phyloP scores from a whole-genome alignment of 73 alveolate genomes.

The Paramecium sexaurelia region DNA sequence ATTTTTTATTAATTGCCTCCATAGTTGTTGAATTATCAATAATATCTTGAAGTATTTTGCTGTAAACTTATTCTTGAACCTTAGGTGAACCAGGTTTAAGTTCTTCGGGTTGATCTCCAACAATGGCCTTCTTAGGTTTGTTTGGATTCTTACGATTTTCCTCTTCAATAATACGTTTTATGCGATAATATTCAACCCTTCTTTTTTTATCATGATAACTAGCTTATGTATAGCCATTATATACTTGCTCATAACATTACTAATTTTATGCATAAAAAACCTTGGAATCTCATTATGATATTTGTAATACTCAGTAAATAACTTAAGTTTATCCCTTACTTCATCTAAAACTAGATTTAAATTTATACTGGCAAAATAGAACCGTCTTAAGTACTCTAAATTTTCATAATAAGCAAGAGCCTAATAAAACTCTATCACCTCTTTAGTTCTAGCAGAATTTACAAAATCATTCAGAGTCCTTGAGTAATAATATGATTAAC shows the following conservation, averaged over 20 bases:
- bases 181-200: constrained; percentile 60
- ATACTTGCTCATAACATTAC: constrained; percentile 57
- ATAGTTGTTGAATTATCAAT: constrained; percentile 29
- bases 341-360: not conserved
- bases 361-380: not conserved
- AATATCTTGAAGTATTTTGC: not conserved
- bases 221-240: not conserved
- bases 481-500: constrained; percentile 11
- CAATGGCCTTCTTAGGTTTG: constrained; percentile 66
- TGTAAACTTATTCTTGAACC: not conserved
- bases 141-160: constrained; percentile 65
- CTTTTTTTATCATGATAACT: constrained; percentile 65
- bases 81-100: not conserved
- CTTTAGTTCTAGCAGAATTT: not conserved
- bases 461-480: not conserved
- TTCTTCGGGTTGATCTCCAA: constrained; percentile 60
- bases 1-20: not conserved
- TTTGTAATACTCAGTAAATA: constrained; percentile 62
- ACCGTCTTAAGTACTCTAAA: not conserved
- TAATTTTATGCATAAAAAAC: constrained; percentile 49
- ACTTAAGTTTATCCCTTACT: constrained; percentile 22
- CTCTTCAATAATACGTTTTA: constrained; percentile 57
- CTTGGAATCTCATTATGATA: constrained; percentile 68
- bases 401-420: not conserved
- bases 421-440: not conserved